Base-by-base conservation (phyloP, 768 basidiomycete genomes). In the Lactifluus hygrophoroides region DNA sequence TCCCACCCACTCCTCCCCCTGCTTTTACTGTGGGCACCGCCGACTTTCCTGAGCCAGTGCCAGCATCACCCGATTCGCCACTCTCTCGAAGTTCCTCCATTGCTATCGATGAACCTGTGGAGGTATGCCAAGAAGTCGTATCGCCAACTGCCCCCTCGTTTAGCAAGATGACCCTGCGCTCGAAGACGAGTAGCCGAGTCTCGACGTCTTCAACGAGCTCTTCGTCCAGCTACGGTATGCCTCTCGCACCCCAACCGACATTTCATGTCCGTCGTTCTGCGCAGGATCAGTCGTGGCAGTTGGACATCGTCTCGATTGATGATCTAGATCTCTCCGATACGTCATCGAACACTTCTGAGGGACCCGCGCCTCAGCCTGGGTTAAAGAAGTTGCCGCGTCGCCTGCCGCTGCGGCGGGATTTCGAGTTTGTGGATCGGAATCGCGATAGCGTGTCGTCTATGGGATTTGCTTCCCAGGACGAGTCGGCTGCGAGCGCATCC, bases 281-380 rank as follows among this genome's bases (percentile, higher is more conserved):
- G 4, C 58, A 54, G 25, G 72, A 74, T 30, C 73, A 78, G 1
- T 80, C 76, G 28, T 87, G 78, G 81, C 76, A 74, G 60, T 81
- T 88, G 49, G 86, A 90, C 58, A 78, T 89, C 46, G 85, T 85
- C 21, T 86, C 87, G 6, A 81, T 90, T 47, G 88, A 90, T 66
- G 89, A 90, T 40, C 71, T 88, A 42, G 88, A 90, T 57, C 71
- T 90, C n/a, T 90, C 88, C 1, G 88, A 90, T 67, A 78, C 81
- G 1, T 87, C 85, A 14, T 88, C 86, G 1, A 78, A 82, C 40
- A 69, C 73, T 30, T 74, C 76, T 19, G 71, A 62, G 11, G 74
- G 68, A 40, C 61, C 63, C 1, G 28, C 57, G 3, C 75, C 75
- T 5, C 67, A 75, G 32, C 70, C 71, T 1, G 79, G 78, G 0